Base-by-base conservation (phyloP, 805 yeast genomes). In the Kuraishia cidri region DNA sequence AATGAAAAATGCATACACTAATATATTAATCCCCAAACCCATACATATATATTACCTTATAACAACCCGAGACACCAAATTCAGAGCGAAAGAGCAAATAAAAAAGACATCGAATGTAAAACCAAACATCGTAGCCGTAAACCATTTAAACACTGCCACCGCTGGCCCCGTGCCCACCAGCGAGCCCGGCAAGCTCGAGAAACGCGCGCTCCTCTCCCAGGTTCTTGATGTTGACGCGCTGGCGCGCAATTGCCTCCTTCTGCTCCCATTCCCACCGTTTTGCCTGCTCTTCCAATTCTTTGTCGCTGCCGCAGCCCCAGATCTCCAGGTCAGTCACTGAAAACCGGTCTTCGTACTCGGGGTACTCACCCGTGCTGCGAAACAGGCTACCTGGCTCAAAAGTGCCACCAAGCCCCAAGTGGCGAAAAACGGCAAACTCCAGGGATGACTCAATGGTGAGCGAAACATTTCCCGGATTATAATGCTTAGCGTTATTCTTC, bases 191-290 rank as follows among this genome's bases (percentile, higher is more conserved):
- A 85, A 88, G 69, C 43, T 87, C 97, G 40, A 88, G 57, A 30
- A 88, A 61, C 1, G 95, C 94, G 35, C 86, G 57, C 33, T 86
- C 95, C 45, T 88, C 97, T 2, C 83, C 82, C 42, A 81, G 49
- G 36, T 69, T 71, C 33, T 69, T 65, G 21, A 78, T 42, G 46
- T 87, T 85, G 3, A 87, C 70, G 19, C 72, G 65, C 45, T 79
- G 81, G 33, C 97, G 64, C 24, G 86, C 78, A 43, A 75, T 70
- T 0, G 94, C 94, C 50, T 86, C 95, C 31, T 75, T 64, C 47
- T 79, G 81, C 49, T 90, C 97, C 96, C 96, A 87, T 44, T 79
- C 87, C 92, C 95, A 82, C 38, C 71, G 70, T 45, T 71, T 73
- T 29, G 68, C 62, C 55, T 88, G 96, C 39, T 80, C 88, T 20